Base-by-base conservation (phyloP, 371 early-diverging fungal genomes). In the Thermomucor indicae-seudaticae region DNA sequence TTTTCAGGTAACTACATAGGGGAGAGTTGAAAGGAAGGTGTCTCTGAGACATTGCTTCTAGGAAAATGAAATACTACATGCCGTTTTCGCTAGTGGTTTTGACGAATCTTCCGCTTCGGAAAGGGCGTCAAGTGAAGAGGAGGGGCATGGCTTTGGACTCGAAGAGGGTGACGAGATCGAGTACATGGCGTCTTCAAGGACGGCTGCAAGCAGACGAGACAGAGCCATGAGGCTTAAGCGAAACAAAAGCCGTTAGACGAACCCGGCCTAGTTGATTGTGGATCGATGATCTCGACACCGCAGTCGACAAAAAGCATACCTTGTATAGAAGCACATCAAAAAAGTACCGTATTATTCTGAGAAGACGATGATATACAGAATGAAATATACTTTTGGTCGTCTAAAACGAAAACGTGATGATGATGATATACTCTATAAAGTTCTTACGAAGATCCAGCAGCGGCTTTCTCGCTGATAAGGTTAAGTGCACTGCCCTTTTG, bases 401-500 rank as follows among this genome's bases (percentile, higher is more conserved):
- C n/a, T n/a, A n/a, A n/a, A n/a, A n/a, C n/a, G n/a, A n/a, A n/a
- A n/a, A n/a, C n/a, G n/a, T n/a, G n/a, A n/a, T n/a, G n/a, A n/a
- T n/a, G n/a, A n/a, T n/a, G n/a, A n/a, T n/a, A n/a, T n/a, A n/a
- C n/a, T n/a, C n/a, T n/a, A n/a, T n/a, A n/a, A n/a, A n/a, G n/a
- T n/a, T n/a, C n/a, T 44, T 48, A 48, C n/a, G 49, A 35, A 12
- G 51, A 29, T 23, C 43, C 43, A 2, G 39, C 42, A 31, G 20
- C 29, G 23, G 43, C 62, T 39, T 65, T 64, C 48, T 68, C 68
- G 23, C 57, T 66, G 53, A 85, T 85, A 46, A 79, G 57, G 58
- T 96, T 96, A 44, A 96, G 68, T 0, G 97, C 97, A 47, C 85
- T 83, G 25, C 97, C 97, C 46, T 85, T 89, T 70, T 86, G 85